Evolutionary conservation across 2,329 filamentous ascomycete genomes (phyloP), one percentile per base, ranked within the genome.

Genomic region (Incumbomyces lentus): DNA sequence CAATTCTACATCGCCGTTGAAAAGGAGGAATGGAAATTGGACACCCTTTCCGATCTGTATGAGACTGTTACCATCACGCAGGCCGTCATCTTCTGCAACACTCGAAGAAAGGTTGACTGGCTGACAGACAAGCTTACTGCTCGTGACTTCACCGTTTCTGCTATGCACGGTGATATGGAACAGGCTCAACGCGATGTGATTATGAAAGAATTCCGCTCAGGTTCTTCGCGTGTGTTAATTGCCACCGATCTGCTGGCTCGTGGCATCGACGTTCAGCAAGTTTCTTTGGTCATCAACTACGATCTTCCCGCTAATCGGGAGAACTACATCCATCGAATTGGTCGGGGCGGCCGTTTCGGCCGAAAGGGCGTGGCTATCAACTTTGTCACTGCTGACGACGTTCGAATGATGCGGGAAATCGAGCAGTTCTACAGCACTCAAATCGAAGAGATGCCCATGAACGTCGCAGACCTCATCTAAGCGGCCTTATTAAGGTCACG

Each of bases 351-450:
- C 75, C 89, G 92, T 78, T 98, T 98, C 76, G 92, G 92, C 72
- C 88, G 92, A 72, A 98, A 98, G 84, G 92, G 92, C 84, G 92
- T 98, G 69, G 92, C 92, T 64, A 98, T 98, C 81, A 98, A 98
- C 86, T 98, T 98, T 69, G 92, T 98, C 69, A 96, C 90, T 53
- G 87, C 88, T 62, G 92, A 98, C 59, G 92, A 98, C 72, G 92
- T 98, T 64, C 88, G 90, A 71, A 96, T 98, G 86, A 93, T 98
- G 86, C 82, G 92, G 69, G 92, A 98, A 73, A 98, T 98, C 62
- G 92, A 98, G 73, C 87, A 95, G 76, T 98, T 96, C 81, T 98
- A 98, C 84, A 95, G 87, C 81, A 98, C 92, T 70, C 92, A 98
- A 77, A 96, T 98, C 60, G 92, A 98, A 75, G 92, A 98, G 81